Evolutionary conservation across 768 basidiomycete species (phyloP).

Genomic region (Chalciporus piperatus): DNA sequence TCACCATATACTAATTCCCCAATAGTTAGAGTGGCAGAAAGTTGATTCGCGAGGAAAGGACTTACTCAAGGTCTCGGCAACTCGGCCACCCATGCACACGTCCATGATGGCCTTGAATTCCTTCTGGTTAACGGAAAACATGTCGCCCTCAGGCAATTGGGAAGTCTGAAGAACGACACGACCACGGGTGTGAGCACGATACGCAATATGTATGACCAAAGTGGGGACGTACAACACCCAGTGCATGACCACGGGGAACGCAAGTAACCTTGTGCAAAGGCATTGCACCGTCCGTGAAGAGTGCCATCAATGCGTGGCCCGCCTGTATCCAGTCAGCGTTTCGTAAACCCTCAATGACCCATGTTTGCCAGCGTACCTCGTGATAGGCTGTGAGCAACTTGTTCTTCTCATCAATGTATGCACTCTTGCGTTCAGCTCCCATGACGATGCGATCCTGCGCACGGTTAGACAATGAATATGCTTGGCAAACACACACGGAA

Average conservation of each 20-base stretch:
- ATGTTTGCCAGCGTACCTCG: conserved; percentile 55
- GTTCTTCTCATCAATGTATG: conserved; percentile 81
- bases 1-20: conserved; percentile 69
- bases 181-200: conserved; percentile 14
- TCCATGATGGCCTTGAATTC: conserved; percentile 84
- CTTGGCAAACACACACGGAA: not conserved
- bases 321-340: conserved; percentile 46
- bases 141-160: conserved; percentile 74
- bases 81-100: conserved; percentile 91
- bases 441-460: conserved; percentile 89
- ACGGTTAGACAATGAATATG: not conserved
- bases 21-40: conserved; percentile 6
- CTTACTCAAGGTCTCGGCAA: conserved; percentile 88
- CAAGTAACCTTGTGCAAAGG: conserved; percentile 98
- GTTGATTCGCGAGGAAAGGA: conserved; percentile 3
- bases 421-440: conserved; percentile 92
- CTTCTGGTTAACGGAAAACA: conserved; percentile 64
- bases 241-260: conserved; percentile 90
- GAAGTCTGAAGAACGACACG: conserved; percentile 51
- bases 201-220: not conserved
- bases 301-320: conserved; percentile 90
- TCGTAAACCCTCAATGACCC: not conserved
- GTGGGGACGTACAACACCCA: conserved; percentile 67
- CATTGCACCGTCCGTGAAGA: conserved; percentile 94
- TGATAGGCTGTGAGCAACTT: conserved; percentile 95